Evolutionary conservation across 2,329 filamentous ascomycete species (phyloP), one percentile per base, ranked within the genome.

Genomic region (Cryphonectria carpinicola): DNA sequence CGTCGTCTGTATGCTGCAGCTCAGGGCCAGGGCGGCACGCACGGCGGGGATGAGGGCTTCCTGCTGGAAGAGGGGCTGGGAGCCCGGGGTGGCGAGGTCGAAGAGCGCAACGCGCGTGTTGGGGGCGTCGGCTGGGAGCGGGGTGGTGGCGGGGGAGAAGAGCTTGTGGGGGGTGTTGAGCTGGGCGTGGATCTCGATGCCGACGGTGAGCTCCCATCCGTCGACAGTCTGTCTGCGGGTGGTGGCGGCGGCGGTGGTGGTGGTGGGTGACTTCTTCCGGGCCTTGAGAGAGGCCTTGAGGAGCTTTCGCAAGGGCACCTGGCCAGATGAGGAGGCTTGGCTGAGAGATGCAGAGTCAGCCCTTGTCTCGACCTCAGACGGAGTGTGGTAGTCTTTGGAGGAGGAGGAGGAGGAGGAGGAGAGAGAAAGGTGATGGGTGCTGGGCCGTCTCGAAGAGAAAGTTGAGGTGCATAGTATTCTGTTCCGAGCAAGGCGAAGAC

Each of bases 101-200:
- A 99, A 98, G 7, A 92, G 87, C 3, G 94, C 91, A 52, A 97
- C 93, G 81, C 95, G 92, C n/a, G 89, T 90, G 79, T 99, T 98
- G 7, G 95, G 93, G 3, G 84, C 80, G 67, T 91, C 89, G 0
- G 88, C 89, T 0, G 90, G 90, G 17, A 62, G 28, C 1, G 72
- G 72, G 6, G 66, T 70, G 1, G 84, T 80, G 14, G 91, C 91
- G 52, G 87, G 80, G 1, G 96, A 98, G 83, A 99, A 99, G 69
- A 99, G 88, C 82, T 99, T 99, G 77, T 87, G 86, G 5, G 88
- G 86, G 0, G 95, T 96, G 81, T 98, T 97, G 77, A 99, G 86
- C 81, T 98, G 95, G 28, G 96, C 96, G 79, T 99, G 96, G 74
- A 99, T 96, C 83, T 99, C 96, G 75, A 99, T 95, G 72, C 96